phyloP scores from a whole-genome alignment of 2,329 filamentous ascomycete species.

The Curvularia spicifera region DNA sequence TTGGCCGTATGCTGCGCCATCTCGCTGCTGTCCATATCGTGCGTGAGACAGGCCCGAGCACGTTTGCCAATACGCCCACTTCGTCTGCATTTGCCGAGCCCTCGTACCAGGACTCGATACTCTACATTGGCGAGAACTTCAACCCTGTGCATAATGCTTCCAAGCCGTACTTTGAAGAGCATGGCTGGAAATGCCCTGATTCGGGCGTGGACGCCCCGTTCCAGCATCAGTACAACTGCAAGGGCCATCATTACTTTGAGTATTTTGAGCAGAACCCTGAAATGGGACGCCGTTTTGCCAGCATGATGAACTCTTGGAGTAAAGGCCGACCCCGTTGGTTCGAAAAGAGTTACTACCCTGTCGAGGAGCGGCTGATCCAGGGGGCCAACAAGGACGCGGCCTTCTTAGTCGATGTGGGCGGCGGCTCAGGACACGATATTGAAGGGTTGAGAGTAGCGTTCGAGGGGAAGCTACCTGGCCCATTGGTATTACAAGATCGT shows the following conservation, averaged over 20 bases:
- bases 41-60: constrained; percentile 24
- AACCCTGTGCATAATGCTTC: constrained; percentile 26
- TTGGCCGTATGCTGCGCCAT: constrained; percentile 38
- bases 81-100: constrained; percentile 25
- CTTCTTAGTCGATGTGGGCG: constrained; percentile 36
- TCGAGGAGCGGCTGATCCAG: constrained; percentile 29
- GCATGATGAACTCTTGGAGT: constrained; percentile 40
- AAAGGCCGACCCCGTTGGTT: constrained; percentile 36
- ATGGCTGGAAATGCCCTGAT: constrained; percentile 25
- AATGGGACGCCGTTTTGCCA: constrained; percentile 35
- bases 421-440: constrained; percentile 35
- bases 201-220: constrained; percentile 29
- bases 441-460: constrained; percentile 28
- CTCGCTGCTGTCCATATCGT: constrained; percentile 36
- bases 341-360: constrained; percentile 30
- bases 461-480: constrained; percentile 22
- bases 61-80: constrained; percentile 26
- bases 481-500: constrained; percentile 32
- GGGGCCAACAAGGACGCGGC: constrained; percentile 20
- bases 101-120: constrained; percentile 32
- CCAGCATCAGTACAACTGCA: constrained; percentile 31
- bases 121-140: constrained; percentile 32
- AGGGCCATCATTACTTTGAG: constrained; percentile 31
- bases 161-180: constrained; percentile 27
- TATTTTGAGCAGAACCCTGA: constrained; percentile 31